These are phyloP conservation scores for Echinosophora koreensis DNA, from an alignment of 306 rosid genomes.

Conservation along the genomic window DNA sequence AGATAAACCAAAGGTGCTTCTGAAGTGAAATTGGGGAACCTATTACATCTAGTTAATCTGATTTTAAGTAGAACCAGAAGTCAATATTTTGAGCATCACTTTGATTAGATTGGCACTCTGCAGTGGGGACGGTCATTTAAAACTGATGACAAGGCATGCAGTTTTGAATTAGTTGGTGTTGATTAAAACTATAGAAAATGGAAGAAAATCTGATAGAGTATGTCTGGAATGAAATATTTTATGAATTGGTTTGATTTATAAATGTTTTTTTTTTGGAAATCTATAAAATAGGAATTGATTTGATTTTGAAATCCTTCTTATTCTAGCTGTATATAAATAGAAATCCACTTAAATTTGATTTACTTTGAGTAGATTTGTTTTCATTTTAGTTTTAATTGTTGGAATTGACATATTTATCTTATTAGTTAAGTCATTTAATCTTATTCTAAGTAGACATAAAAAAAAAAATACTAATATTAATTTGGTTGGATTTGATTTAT, in stretches of 20 bases:
- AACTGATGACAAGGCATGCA: slow-evolving; percentile 2
- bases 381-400: slow-evolving; percentile 30
- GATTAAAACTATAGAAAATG: not conserved
- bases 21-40: slow-evolving; percentile 28
- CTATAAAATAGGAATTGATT: slow-evolving; percentile 2
- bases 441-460: slow-evolving; percentile 19
- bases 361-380: slow-evolving; percentile 21
- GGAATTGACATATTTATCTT: slow-evolving; percentile 13
- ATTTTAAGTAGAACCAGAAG: slow-evolving; percentile 3
- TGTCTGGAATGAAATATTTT: slow-evolving; percentile 6
- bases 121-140: slow-evolving; percentile 7
- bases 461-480: slow-evolving; percentile 3
- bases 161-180: slow-evolving; percentile 5
- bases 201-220: slow-evolving; percentile 2
- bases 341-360: slow-evolving; percentile 18
- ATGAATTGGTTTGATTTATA: not conserved
- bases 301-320: slow-evolving; percentile 30
- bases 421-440: slow-evolving; percentile 28
- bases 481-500: slow-evolving; percentile 34
- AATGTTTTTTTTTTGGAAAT: slow-evolving; percentile 8
- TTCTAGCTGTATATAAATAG: slow-evolving; percentile 33
- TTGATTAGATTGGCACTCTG: not conserved
- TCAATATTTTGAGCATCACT: not conserved
- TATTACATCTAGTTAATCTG: not conserved
- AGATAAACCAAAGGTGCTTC: slow-evolving; percentile 6